Evolutionary conservation across 164 flowering plant genomes (phyloP), one percentile per base, ranked within the genome.

Genomic region (Amborella trichopoda): DNA sequence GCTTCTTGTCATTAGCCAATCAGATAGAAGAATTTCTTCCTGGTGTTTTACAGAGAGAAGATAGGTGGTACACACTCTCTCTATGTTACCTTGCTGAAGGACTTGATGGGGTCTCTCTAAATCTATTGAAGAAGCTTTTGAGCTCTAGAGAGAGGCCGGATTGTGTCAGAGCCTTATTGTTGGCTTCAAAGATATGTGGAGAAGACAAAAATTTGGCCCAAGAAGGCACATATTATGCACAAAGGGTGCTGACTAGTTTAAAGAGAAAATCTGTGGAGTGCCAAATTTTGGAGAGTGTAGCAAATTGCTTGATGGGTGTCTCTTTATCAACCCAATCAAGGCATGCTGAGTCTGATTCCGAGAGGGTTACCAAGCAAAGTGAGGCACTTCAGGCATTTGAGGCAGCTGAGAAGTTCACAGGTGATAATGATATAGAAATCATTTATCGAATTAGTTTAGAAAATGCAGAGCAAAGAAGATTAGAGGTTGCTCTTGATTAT

Each of bases 391-490:
- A 53, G 57, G 76, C 78, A n/a, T 50, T 87, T 20, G 75, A 80
- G 64, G 56, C 53, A 44, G 87, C 99, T 28, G 61, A 66, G 28
- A 62, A 47, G 42, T 53, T 52, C 23, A 71, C 67, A 57, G 54
- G 13, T 36, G 78, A 59, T 40, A 62, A 28, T 50, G 75, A 76
- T 48, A 70, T 86, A 3, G 58, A 50, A 28, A 52, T 82, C 26
- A 26, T 91, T 0, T 81, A 55, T 61, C 66, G 70, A 50, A 78
- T 91, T 48, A 61, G 80, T 52, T 55, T 91, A 3, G 93, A 83
- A 62, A 65, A 78, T 69, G 96, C 98, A 28, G 90, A 84, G 62
- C 88, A 78, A 55, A 75, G 96, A 51, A 91, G 82, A 58, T 65
- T 91, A 68, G 90, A 84, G 58, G 28, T 44, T 38, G 96, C 96